These are phyloP conservation scores for Golubevia pallescens DNA, from an alignment of 1,284 basidiomycete genomes.

Conservation along the genomic window DNA sequence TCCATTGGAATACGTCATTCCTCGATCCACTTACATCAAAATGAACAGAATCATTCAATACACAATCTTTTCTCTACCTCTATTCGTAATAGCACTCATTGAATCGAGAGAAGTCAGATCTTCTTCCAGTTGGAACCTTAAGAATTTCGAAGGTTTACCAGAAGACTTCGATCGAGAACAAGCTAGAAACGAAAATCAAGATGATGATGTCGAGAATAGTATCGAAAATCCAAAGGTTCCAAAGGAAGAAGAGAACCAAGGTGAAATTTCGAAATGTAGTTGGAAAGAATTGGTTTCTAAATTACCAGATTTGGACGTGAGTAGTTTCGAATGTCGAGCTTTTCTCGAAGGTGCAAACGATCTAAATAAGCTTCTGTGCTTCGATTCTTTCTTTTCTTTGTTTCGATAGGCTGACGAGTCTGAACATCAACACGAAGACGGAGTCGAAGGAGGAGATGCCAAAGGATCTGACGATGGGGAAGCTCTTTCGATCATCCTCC, in stretches of 20 bases:
- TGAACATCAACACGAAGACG: slow-evolving; percentile 15
- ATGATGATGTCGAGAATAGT: slow-evolving; percentile 14
- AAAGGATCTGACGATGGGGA: slow-evolving; percentile 7
- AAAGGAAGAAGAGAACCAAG: slow-evolving; percentile 14
- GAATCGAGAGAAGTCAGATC: slow-evolving; percentile 12
- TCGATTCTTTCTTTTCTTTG: slow-evolving; percentile 2
- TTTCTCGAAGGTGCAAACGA: slow-evolving; percentile 1
- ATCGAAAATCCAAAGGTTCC: slow-evolving; percentile 34
- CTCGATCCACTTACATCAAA: slow-evolving; percentile 28
- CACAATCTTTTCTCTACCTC: slow-evolving; percentile 30
- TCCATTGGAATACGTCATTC: slow-evolving; percentile 77
- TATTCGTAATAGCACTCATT: slow-evolving; percentile 44
- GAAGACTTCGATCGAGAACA: neutral
- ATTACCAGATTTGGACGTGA: slow-evolving; percentile 4
- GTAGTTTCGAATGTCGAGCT: neutral
- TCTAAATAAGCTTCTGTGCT: neutral
- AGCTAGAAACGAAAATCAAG: slow-evolving; percentile 11
- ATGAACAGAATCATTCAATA: slow-evolving; percentile 34
- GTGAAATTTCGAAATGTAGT: neutral
- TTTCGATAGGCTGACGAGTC: slow-evolving; percentile 6
- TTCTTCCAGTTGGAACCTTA: neutral
- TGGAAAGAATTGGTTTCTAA: neutral
- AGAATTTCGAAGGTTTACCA: neutral
- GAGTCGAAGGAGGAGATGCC: slow-evolving; percentile 11
- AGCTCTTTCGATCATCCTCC: slow-evolving; percentile 4